Evolutionary conservation across 2,329 filamentous ascomycete species (phyloP), one percentile per base, ranked within the genome.

Genomic region (Hymenoscyphus albidus): DNA sequence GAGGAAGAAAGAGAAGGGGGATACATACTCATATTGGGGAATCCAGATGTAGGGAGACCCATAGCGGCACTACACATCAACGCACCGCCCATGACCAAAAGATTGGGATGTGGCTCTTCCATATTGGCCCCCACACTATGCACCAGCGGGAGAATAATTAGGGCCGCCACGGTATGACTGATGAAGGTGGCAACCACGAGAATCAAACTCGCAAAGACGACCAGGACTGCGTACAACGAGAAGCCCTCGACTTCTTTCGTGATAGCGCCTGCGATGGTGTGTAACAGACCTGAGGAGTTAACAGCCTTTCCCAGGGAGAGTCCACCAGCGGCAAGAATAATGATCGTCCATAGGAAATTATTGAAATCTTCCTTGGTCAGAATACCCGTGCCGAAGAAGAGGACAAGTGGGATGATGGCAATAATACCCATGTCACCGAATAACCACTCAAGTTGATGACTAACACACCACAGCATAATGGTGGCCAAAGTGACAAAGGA

Each of bases 291-390:
- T 0, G 94, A 98, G 0, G 92, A 95, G 68, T 93, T 94, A 65
- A 99, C 95, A 0, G 94, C 91, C 77, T 96, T 97, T 64, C 95
- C 95, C 0, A 99, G 86, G 1, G 93, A 93, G 40, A 99, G 80
- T 7, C 95, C 95, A 58, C 95, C 95, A 0, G 95, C 94, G 0
- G 95, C 95, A 22, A 99, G 88, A 73, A 99, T 98, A 78, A 99
- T 97, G 78, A 99, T 99, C 22, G 96, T 99, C 95, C 95, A 99
- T 48, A 97, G 89, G 78, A 99, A 99, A 78, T 99, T 99, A 82
- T 99, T 99, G 76, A 99, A 99, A 79, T 99, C 95, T 78, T 98
- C 95, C 79, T 98, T 99, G 59, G 93, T 98, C 39, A 99, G 82
- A 70, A 98, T 94, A 12, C 95, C 95, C 1, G 93, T 93, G 62